Percentiles rank a stretch among this genome's conserved stretches.
These are phyloP conservation scores for Sedum album DNA, from an alignment of 164 flowering plant species.

Conservation along the genomic window DNA sequence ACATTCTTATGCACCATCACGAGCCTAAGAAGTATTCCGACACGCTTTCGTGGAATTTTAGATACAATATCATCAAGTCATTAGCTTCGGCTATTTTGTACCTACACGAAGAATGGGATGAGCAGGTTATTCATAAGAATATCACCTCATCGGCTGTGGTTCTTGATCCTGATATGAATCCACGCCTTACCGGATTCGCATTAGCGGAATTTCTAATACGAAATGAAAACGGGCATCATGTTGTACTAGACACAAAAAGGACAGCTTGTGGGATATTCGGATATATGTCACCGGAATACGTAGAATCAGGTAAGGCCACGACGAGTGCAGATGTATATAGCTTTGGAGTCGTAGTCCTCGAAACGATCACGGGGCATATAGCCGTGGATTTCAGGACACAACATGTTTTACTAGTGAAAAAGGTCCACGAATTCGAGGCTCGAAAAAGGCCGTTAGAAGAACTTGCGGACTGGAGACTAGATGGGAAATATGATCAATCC, in stretches of 20 bases:
- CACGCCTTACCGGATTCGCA: conserved; percentile 78
- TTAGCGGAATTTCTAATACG: conserved; percentile 83
- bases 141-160: conserved; percentile 74
- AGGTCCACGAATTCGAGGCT: conserved; percentile 36
- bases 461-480: conserved; percentile 48
- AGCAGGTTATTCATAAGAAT: conserved; percentile 82
- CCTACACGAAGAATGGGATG: conserved; percentile 98
- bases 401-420: conserved; percentile 55
- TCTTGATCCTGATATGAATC: conserved; percentile 77
- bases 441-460: conserved; percentile 42
- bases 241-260: conserved; percentile 16
- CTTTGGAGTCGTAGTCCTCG: conserved; percentile 86
- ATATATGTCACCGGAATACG: conserved; percentile 86
- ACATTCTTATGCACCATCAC: conserved; percentile 41
- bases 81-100: conserved; percentile 79
- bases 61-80: conserved; percentile 68
- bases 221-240: conserved; percentile 60
- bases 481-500: conserved; percentile 34
- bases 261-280: conserved; percentile 86
- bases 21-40: conserved; percentile 8
- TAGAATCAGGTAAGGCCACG: conserved; percentile 64
- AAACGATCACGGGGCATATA: conserved; percentile 63
- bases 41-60: conserved; percentile 45
- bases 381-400: conserved; percentile 72
- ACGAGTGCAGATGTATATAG: conserved; percentile 70